Conservation (phyloP, 495 filamentous ascomycete genomes). For the Penicillium subrubescens region DNA sequence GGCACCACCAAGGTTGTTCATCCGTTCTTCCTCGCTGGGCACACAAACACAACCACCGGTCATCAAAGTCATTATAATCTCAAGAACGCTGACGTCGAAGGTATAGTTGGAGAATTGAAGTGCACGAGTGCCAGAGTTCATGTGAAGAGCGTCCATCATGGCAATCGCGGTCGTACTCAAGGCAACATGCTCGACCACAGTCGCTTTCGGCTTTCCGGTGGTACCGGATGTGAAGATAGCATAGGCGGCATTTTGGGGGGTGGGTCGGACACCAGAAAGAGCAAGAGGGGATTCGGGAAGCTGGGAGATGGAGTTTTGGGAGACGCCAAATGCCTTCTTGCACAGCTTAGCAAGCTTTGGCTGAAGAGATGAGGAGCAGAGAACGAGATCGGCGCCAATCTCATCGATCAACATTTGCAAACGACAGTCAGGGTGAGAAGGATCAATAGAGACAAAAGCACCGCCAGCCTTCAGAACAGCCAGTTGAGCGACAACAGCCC, state of each 20-base stretch:
- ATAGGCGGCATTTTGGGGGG: constrained; percentile 41
- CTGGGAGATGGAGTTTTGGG: constrained; percentile 29
- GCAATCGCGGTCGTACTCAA: constrained; percentile 37
- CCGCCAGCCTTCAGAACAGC: constrained; percentile 62
- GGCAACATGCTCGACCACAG: constrained; percentile 46
- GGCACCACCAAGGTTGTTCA: constrained; percentile 47
- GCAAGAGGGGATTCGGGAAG: constrained; percentile 29
- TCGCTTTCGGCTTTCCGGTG: constrained; percentile 54
- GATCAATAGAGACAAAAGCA: constrained; percentile 60
- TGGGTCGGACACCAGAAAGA: constrained; percentile 16
- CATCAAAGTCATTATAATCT: constrained; percentile 67
- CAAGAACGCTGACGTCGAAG: constrained; percentile 67
- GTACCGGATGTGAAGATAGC: constrained; percentile 55
- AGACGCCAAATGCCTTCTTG: constrained; percentile 34
- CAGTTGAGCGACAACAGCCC: constrained; percentile 54
- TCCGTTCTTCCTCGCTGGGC: constrained; percentile 59
- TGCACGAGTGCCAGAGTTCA: constrained; percentile 55
- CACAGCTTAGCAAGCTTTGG: constrained; percentile 36
- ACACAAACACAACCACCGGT: constrained; percentile 66
- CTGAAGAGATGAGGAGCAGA: constrained; percentile 40
- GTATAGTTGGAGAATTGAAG: constrained; percentile 71
- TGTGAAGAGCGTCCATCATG: constrained; percentile 41
- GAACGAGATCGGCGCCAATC: constrained; percentile 39
- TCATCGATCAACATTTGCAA: constrained; percentile 56
- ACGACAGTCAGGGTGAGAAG: constrained; percentile 55